A percentile compares a stretch with the other conserved stretches of the same genome.
Conservation (phyloP, 2,329 filamentous ascomycete species). For the Helotiales sp. region DNA sequence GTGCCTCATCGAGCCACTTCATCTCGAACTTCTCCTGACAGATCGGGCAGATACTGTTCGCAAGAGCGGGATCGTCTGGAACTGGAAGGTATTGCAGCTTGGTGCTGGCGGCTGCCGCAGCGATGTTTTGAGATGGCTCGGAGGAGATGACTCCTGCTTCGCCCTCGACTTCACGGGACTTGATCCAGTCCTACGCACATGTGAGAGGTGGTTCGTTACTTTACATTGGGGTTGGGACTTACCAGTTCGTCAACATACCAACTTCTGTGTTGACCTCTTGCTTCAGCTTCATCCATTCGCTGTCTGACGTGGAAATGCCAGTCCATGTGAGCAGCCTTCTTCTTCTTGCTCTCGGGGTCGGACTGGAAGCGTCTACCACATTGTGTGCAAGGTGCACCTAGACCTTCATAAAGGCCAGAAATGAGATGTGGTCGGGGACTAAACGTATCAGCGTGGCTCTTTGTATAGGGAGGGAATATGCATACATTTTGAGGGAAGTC, state of each 20-base stretch:
- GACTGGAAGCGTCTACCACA: conserved; percentile 86
- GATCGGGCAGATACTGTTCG: conserved; percentile 85
- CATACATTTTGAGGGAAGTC: conserved; percentile 75
- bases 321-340: conserved; percentile 92
- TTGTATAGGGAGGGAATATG: conserved; percentile 24
- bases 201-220: conserved; percentile 3
- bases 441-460: conserved; percentile 24
- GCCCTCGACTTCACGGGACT: conserved; percentile 80
- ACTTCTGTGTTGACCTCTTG: conserved; percentile 85
- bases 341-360: conserved; percentile 77
- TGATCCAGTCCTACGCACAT: conserved; percentile 80
- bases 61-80: conserved; percentile 75
- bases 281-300: conserved; percentile 83
- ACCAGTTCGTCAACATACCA: conserved; percentile 93
- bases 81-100: conserved; percentile 78
- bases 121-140: conserved; percentile 45
- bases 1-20: conserved; percentile 87
- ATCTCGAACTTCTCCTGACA: conserved; percentile 95
- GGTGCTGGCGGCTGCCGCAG: conserved; percentile 45
- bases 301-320: conserved; percentile 98
- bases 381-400: conserved; percentile 86
- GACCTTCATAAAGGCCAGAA: conserved; percentile 75
- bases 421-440: conserved; percentile 79
- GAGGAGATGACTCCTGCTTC: conserved; percentile 50
- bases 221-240: conserved; percentile 44